Evolutionary conservation across 495 filamentous ascomycete species (phyloP), one percentile per base, ranked within the genome.

Genomic region (Penicillium dipodomyicola): DNA sequence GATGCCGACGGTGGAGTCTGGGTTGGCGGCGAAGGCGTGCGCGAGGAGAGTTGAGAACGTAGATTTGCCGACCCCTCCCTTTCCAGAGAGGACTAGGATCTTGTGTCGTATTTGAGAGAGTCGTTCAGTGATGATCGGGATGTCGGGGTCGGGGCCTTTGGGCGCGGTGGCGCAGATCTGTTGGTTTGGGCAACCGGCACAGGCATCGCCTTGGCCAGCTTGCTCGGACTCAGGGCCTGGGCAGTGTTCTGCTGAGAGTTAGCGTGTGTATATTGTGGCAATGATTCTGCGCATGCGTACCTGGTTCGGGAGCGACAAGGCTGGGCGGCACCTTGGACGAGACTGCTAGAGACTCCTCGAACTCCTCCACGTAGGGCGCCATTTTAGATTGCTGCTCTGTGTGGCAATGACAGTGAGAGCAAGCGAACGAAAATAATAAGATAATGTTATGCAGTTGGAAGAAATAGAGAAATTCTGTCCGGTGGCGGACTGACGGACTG

Each of bases 1-100:
- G 50, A 98, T 84, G 11, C 92, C 93, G 5, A 98, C 87, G 10
- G 84, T 89, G 19, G 72, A 84, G 10, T 84, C 83, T 2, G 85
- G 81, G 67, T 93, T 87, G 14, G 83, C 78, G 1, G 95, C 91
- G 52, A 97, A 93, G 1, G 86, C 92, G 64, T 94, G 88, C 11
- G 91, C 87, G 1, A 98, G 84, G 55, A 97, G 84, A 0, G 84
- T 84, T 2, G 89, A 90, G 65, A 97, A 94, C 0, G 95, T 97
- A 40, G 86, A 91, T 69, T 98, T 98, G 20, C 94, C 94, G 14
- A 98, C 94, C 40, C 94, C 94, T 56, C 94, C 94, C 80, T 98
- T 98, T 57, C 94, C 94, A 42, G 87, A 91, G 10, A 97, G 80
- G 10, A 97, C 82, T 27, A 98, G 81, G 58, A 97, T 86, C 72